A percentile compares a stretch with the other conserved stretches of the same genome.
These are phyloP conservation scores for Didymella lethalis DNA, from an alignment of 2,329 filamentous ascomycete species.

Conservation along the genomic window DNA sequence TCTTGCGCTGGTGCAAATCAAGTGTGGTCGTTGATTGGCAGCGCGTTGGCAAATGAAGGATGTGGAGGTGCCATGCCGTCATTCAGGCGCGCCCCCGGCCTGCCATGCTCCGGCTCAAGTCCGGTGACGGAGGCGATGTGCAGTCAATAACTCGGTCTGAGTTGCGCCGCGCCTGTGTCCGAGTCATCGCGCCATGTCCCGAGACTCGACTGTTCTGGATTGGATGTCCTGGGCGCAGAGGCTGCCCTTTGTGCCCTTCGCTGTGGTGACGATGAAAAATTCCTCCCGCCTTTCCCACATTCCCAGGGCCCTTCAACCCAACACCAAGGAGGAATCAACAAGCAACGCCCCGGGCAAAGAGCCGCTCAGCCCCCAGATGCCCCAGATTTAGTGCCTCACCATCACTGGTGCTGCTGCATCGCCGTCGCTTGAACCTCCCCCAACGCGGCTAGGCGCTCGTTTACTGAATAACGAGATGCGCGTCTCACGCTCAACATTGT, in stretches of 20 bases:
- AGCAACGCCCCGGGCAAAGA: slow-evolving; percentile 18
- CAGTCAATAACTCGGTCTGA: slow-evolving; percentile 16
- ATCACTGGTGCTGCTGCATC: slow-evolving; percentile 3
- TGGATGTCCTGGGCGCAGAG: slow-evolving; percentile 8
- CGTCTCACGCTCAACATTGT: slow-evolving; percentile 8
- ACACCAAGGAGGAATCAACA: neutral
- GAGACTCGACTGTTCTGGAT: slow-evolving; percentile 7
- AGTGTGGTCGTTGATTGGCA: slow-evolving; percentile 31
- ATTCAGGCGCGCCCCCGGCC: slow-evolving; percentile 1
- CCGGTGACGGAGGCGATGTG: slow-evolving; percentile 16
- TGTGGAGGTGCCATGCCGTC: slow-evolving; percentile 33
- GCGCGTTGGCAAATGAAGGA: slow-evolving; percentile 19
- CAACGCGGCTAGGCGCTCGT: slow-evolving; percentile 15
- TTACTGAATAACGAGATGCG: neutral
- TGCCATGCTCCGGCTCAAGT: slow-evolving; percentile 1
- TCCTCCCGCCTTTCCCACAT: neutral
- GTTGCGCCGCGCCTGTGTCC: slow-evolving; percentile 7
- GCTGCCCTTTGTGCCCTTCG: neutral
- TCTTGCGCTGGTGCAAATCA: slow-evolving; percentile 24
- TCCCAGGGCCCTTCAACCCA: slow-evolving; percentile 1
- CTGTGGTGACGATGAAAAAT: neutral
- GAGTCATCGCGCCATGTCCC: slow-evolving; percentile 12
- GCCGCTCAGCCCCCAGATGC: slow-evolving; percentile 18
- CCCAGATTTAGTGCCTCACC: slow-evolving; percentile 14
- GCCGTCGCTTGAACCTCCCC: slow-evolving; percentile 10